These are phyloP conservation scores for Leptomonas pyrrhocoris DNA, from an alignment of 208 protist genomes.

Conservation along the genomic window DNA sequence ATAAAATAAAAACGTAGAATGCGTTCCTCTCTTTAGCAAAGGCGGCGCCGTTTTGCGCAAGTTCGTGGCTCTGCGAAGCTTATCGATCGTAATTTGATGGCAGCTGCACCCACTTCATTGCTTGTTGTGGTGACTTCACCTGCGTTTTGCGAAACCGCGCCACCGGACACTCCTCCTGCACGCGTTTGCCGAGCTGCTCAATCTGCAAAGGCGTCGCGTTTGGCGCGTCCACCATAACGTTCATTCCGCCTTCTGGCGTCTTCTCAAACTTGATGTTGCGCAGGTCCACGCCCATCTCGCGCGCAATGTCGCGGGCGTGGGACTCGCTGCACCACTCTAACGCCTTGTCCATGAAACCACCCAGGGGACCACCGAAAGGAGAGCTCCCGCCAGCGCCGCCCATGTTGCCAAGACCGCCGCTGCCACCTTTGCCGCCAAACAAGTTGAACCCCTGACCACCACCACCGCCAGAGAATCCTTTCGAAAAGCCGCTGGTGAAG, in stretches of 20 bases:
- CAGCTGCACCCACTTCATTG: constrained; percentile 83
- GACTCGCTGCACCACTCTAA: constrained; percentile 87
- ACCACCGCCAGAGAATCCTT: constrained; percentile 41
- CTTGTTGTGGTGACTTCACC: constrained; percentile 57
- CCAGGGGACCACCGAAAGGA: constrained; percentile 51
- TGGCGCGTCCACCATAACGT: constrained; percentile 84
- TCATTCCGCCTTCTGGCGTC: constrained; percentile 69
- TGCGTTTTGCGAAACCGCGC: constrained; percentile 85
- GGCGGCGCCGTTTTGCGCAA: not conserved
- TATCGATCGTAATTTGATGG: constrained; percentile 73
- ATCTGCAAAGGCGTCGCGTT: constrained; percentile 84
- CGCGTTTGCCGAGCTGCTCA: constrained; percentile 79
- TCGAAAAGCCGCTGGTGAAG: constrained; percentile 54
- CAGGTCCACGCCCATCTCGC: constrained; percentile 73
- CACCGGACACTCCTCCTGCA: constrained; percentile 89
- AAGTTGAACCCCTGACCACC: constrained; percentile 21
- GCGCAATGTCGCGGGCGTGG: constrained; percentile 80
- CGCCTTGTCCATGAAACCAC: constrained; percentile 77
- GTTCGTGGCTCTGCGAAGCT: not conserved
- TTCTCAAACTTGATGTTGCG: constrained; percentile 81
- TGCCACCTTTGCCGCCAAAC: constrained; percentile 24
- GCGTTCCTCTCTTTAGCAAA: not conserved
- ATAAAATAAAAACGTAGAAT: too few relatives aligned
- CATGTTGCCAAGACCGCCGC: constrained; percentile 20
- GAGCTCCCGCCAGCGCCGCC: constrained; percentile 25